A percentile compares a stretch with the other conserved stretches of the same genome.
Conservation (phyloP, 352 stramenopile species). For the Phytophthora brassicae region DNA sequence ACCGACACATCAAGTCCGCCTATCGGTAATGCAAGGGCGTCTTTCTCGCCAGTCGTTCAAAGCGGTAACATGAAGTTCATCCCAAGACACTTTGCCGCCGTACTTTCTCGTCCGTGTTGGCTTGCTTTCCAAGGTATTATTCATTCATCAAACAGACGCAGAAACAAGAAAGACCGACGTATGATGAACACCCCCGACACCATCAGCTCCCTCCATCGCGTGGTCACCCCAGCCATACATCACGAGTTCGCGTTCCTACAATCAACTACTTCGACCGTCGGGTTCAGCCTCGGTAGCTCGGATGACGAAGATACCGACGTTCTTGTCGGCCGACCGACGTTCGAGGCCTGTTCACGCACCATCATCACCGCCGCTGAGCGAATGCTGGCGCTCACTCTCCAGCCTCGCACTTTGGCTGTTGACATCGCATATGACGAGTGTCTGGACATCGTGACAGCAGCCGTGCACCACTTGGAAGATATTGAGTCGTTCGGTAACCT, state of each 20-base stretch:
- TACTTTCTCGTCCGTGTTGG: constrained; percentile 10
- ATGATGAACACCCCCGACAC: constrained; percentile 31
- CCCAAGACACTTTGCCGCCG: background rate
- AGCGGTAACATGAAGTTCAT: no score
- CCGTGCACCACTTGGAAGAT: constrained; percentile 27
- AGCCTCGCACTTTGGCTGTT: constrained; percentile 22
- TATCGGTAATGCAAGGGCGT: background rate
- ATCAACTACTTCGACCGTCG: constrained; percentile 6
- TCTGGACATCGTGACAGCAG: constrained; percentile 37
- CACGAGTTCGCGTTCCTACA: background rate
- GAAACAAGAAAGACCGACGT: constrained; percentile 14
- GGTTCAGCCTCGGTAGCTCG: constrained; percentile 4
- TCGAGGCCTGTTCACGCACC: constrained; percentile 23
- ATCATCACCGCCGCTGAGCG: constrained; percentile 29
- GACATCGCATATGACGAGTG: constrained; percentile 40
- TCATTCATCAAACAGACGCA: background rate
- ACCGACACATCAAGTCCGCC: constrained; percentile 11
- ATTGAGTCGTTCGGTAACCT: constrained; percentile 6
- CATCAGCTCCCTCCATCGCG: constrained; percentile 2
- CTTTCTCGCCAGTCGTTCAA: no score
- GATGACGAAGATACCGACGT: constrained; percentile 1
- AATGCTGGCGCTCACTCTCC: constrained; percentile 22
- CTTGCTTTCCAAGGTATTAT: background rate
- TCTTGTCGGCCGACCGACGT: constrained; percentile 8
- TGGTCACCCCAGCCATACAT: constrained; percentile 10